Conservation (phyloP, 2,329 filamentous ascomycete genomes). For the Amauroascus verrucosus region DNA sequence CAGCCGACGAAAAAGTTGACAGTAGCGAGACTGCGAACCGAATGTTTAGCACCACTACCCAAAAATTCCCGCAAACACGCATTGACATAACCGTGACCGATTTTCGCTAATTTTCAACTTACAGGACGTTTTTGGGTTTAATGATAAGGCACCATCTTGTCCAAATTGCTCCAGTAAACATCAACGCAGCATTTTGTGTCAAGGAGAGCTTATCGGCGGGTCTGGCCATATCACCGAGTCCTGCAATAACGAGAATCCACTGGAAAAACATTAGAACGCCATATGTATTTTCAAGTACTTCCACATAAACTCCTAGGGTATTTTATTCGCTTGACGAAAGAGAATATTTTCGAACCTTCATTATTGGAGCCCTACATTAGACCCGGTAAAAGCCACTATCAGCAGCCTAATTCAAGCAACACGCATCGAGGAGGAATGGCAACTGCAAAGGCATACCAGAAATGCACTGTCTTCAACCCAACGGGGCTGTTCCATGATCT, state of each 20-base stretch:
- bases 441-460: too few relatives aligned
- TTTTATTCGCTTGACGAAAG: neutral
- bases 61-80: neutral
- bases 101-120: too few relatives aligned
- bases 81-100: too few relatives aligned
- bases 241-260: slow-evolving; percentile 89
- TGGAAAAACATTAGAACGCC: slow-evolving; percentile 29
- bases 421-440: too few relatives aligned
- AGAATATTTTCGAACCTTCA: slow-evolving; percentile 52
- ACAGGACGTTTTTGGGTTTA: slow-evolving; percentile 84
- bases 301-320: neutral
- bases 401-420: neutral
- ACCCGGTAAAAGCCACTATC: neutral
- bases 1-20: slow-evolving; percentile 97
- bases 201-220: slow-evolving; percentile 87
- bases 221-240: slow-evolving; percentile 80
- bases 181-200: slow-evolving; percentile 83
- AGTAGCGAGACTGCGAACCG: slow-evolving; percentile 59
- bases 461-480: slow-evolving; percentile 89
- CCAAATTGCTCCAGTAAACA: slow-evolving; percentile 90
- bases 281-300: too few relatives aligned
- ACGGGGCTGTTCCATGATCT: slow-evolving; percentile 75
- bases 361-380: slow-evolving; percentile 68
- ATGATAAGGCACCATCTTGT: slow-evolving; percentile 98
- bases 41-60: neutral